phyloP scores from a whole-genome alignment of 2,329 filamentous ascomycete genomes.

The Tolypocladium guangdongense region DNA sequence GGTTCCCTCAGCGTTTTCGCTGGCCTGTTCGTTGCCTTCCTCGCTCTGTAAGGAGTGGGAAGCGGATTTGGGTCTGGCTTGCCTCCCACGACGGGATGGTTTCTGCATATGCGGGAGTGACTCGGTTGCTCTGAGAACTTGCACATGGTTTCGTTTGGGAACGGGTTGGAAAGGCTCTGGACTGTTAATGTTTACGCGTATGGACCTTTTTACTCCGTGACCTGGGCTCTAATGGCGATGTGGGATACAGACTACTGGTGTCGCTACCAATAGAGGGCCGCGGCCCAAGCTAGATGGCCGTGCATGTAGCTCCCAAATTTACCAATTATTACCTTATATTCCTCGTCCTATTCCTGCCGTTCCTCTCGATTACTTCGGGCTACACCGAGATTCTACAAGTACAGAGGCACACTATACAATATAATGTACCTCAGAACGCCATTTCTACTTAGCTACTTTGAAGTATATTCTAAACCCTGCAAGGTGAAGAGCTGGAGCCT shows the following conservation, averaged over 20 bases:
- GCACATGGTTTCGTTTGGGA: constrained; percentile 19
- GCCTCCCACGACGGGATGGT: constrained; percentile 15
- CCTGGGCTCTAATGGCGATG: not conserved
- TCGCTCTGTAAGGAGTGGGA: constrained; percentile 29
- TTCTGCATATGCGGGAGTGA: not conserved
- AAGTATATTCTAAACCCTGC: no score
- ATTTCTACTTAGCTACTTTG: no score
- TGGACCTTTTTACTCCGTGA: not conserved
- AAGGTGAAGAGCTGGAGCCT: no score
- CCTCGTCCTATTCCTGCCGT: no score
- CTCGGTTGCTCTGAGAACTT: constrained; percentile 9
- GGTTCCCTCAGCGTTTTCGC: constrained; percentile 27
- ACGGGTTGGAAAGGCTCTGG: constrained; percentile 7
- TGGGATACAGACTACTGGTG: not conserved
- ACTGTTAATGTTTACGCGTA: not conserved
- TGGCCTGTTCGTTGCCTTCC: constrained; percentile 28
- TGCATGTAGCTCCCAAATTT: not conserved
- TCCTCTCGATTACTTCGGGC: no score
- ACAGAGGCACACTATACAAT: no score
- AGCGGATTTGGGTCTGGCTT: constrained; percentile 6
- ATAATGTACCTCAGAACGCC: no score
- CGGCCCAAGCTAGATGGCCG: not conserved
- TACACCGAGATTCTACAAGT: no score
- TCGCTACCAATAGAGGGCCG: not conserved
- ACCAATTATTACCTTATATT: not conserved